Base-by-base conservation (phyloP, 202 grass and related monocot species). In the Cymbopogon flexuosus region DNA sequence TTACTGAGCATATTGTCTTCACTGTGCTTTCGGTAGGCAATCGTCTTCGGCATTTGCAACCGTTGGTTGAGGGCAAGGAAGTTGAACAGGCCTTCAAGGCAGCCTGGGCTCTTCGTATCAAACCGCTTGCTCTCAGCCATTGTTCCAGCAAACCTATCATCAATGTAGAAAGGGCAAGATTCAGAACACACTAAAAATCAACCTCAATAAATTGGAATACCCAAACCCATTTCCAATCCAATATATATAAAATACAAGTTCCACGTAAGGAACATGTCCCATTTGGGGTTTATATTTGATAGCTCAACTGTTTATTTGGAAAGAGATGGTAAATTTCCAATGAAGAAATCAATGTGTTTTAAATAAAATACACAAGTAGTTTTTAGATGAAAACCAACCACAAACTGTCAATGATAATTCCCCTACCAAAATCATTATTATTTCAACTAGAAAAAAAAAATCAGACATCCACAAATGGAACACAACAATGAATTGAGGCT, bases 31-130 rank as follows among this genome's bases (percentile, higher is more conserved):
- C 49, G 76, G 35, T 97, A 90, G 1, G 83, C 79, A 31, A 97
- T 91, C 54, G 47, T 84, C 80, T 94, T 94, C 5, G 84, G 73
- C 42, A 84, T 87, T 65, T 87, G 91, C 76, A 90, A 61, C 12
- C 84, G 76, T 33, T 92, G 86, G 33, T 92, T 89, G 40, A 94
- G 87, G 65, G 88, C 84, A 39, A 91, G 82, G 62, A 97, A 88
- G 80, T 94, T 93, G 83, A 97, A 89, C 36, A 97, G 30, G 70
- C 80, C 89, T 58, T 90, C 88, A 18, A 97, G 85, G 75, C 89
- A 97, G n/a, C 91, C 91, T 22, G 75, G 66, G 45, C 67, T 76
- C 47, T 88, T 60, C 3, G 34, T 70, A 4, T 90, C 79, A 0
- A 89, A 71, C 45, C 61, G 45, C 22, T 82, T 74, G 63, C 72